Evolutionary conservation across 805 yeast species (phyloP).

Genomic region (Candida odintsovae): DNA sequence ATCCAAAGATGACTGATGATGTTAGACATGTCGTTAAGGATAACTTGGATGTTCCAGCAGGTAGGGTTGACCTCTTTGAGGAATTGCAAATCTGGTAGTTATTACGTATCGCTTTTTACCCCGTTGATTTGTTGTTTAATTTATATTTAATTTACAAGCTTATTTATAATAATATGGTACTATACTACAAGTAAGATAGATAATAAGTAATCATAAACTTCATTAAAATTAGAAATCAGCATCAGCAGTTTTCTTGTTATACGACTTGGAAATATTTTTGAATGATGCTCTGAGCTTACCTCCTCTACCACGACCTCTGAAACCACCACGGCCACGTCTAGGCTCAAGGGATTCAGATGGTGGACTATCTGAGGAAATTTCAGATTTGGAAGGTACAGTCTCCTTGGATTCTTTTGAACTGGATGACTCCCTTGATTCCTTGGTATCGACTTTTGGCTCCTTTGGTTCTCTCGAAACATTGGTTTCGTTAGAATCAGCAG

Average conservation of each 20-base stretch:
- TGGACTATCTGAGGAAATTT: background rate
- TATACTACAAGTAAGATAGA: no score
- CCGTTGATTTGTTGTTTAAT: no score
- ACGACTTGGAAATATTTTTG: background rate
- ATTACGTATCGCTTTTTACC: no score
- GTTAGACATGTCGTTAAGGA: slow-evolving; percentile 38
- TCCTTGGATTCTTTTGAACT: background rate
- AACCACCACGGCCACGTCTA: background rate
- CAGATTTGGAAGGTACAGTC: background rate
- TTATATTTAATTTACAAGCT: no score
- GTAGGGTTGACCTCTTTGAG: slow-evolving; percentile 50
- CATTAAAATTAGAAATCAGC: background rate
- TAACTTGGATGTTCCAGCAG: slow-evolving; percentile 23
- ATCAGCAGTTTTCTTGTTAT: background rate
- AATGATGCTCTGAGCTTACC: background rate
- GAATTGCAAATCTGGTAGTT: slow-evolving; percentile 56
- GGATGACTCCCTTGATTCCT: background rate
- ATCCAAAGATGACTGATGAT: slow-evolving; percentile 47
- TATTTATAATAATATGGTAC: no score
- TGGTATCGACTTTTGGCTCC: background rate
- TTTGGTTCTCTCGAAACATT: background rate
- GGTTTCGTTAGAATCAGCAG: background rate
- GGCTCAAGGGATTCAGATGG: background rate
- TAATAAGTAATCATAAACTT: background rate
- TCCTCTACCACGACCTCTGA: background rate